Conservation (phyloP, 805 yeast genomes). For the Saccharomycopsis fodiens region DNA sequence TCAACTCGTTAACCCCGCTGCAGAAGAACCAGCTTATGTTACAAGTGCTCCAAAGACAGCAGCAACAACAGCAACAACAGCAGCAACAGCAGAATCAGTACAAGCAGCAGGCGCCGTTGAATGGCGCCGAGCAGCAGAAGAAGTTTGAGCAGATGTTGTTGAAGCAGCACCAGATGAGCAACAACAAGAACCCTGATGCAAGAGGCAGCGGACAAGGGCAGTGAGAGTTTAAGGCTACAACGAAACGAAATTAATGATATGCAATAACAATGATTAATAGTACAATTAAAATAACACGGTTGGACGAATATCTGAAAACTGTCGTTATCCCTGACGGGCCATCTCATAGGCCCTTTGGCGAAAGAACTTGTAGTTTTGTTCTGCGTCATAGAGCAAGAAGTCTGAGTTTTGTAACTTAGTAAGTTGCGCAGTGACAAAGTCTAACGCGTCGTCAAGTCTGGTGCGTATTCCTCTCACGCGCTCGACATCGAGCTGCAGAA, state of each 20-base stretch:
- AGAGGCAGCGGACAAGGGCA: not conserved
- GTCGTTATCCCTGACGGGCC: not conserved
- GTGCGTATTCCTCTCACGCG: no score
- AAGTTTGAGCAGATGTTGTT: constrained; percentile 8
- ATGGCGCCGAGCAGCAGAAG: constrained; percentile 7
- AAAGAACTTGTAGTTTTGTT: not conserved
- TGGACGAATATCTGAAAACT: no score
- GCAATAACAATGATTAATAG: not conserved
- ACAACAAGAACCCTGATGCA: not conserved
- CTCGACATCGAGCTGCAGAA: no score
- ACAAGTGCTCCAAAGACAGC: constrained; percentile 15
- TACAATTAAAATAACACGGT: no score
- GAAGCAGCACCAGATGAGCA: not conserved
- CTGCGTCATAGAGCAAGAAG: not conserved
- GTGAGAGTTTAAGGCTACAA: not conserved
- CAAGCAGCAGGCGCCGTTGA: constrained; percentile 5
- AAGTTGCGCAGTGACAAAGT: not conserved
- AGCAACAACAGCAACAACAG: constrained; percentile 6
- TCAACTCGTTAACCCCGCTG: constrained; percentile 15
- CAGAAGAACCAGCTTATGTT: constrained; percentile 14
- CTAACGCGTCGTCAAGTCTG: no score
- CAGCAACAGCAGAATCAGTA: constrained; percentile 7
- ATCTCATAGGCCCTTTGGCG: not conserved
- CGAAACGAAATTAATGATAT: not conserved
- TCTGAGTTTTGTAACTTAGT: not conserved